Evolutionary conservation across 371 early-diverging fungal genomes (phyloP).

Genomic region (Batkoa obscura): DNA sequence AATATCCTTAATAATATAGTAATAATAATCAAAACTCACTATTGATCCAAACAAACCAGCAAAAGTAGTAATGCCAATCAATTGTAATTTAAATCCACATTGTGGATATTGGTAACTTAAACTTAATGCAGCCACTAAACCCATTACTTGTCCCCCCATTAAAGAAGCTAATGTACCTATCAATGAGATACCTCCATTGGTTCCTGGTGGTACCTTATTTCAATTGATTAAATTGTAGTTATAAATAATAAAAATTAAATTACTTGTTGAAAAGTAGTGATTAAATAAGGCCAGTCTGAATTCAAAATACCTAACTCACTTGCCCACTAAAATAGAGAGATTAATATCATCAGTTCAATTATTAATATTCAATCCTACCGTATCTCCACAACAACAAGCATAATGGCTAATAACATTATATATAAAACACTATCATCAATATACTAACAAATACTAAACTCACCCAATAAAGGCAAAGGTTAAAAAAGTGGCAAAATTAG

Average conservation of each 20-base stretch:
- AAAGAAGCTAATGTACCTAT: constrained; percentile 42
- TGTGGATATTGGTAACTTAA: constrained; percentile 21
- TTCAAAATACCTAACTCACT: constrained; percentile 70
- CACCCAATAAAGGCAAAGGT: background rate
- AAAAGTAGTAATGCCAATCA: constrained; percentile 9
- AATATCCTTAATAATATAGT: no score
- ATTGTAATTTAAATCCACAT: constrained; percentile 16
- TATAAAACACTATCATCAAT: no score
- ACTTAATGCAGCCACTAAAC: constrained; percentile 31
- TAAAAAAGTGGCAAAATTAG: constrained; percentile 10
- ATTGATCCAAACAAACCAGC: constrained; percentile 11
- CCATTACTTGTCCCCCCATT: constrained; percentile 55
- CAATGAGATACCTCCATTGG: constrained; percentile 62
- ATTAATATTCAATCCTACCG: background rate
- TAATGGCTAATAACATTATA: background rate
- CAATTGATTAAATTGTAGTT: constrained; percentile 1
- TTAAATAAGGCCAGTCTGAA: constrained; percentile 45
- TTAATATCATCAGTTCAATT: no score
- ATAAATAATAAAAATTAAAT: background rate
- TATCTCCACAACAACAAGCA: constrained; percentile 2
- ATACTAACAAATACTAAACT: background rate
- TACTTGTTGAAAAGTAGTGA: constrained; percentile 34
- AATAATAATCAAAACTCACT: constrained; percentile 2
- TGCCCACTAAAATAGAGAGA: constrained; percentile 40
- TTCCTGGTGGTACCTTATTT: constrained; percentile 77